A percentile compares a stretch with the other conserved stretches of the same genome.
Conservation (phyloP, 306 rosid genomes). For the Cucurbita pepo region DNA sequence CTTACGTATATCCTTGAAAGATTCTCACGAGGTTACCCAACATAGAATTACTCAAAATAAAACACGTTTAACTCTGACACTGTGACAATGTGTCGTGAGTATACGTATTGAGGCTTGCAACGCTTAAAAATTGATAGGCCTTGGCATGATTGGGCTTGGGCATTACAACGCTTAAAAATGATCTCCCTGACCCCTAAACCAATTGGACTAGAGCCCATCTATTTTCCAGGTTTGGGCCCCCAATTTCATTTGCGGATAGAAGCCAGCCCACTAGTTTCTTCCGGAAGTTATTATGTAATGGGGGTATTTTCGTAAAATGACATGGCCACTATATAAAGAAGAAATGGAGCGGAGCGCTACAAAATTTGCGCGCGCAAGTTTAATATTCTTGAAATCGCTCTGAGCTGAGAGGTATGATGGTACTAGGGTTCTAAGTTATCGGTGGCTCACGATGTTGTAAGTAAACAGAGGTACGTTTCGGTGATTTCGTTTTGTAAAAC, state of each 20-base stretch:
- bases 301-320: not conserved
- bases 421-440: not conserved
- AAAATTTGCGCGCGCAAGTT: not conserved
- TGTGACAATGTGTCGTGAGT: no score
- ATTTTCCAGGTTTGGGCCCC: not conserved
- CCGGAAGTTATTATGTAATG: no score
- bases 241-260: not conserved
- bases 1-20: no score
- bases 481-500: not conserved
- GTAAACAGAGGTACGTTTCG: not conserved
- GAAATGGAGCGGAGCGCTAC: not conserved
- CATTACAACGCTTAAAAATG: not conserved
- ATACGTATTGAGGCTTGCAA: no score
- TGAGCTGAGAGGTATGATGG: not conserved
- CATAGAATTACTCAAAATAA: no score
- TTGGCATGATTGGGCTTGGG: not conserved
- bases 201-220: not conserved
- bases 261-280: not conserved
- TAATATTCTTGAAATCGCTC: not conserved
- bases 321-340: not conserved
- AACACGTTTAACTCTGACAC: no score
- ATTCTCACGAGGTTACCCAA: no score
- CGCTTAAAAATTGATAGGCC: not conserved
- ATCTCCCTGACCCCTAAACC: not conserved
- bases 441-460: not conserved